These are phyloP conservation scores for Debaryomycetaceae sp. DNA, from an alignment of 1,139 yeast species.

Conservation along the genomic window DNA sequence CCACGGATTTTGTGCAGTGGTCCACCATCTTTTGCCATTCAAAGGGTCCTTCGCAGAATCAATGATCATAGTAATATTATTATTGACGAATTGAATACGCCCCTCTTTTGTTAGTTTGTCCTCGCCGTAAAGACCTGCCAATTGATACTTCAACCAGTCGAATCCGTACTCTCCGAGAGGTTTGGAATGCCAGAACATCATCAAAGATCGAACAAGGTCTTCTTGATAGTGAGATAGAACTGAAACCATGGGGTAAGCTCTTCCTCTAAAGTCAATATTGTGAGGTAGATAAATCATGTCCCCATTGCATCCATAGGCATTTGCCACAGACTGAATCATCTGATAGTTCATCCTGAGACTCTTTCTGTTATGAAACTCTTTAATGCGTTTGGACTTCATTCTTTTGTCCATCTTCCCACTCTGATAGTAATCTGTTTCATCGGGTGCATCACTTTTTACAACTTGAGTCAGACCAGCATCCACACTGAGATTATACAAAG, in stretches of 20 bases:
- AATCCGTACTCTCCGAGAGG: constrained; percentile 35
- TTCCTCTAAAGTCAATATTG: constrained; percentile 50
- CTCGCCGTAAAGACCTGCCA: constrained; percentile 34
- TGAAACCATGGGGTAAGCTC: constrained; percentile 41
- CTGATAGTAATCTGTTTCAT: background rate
- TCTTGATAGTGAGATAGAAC: constrained; percentile 34
- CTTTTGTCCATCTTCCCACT: constrained; percentile 3
- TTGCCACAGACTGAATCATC: constrained; percentile 19
- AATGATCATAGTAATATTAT: constrained; percentile 18
- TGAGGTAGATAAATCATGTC: constrained; percentile 41
- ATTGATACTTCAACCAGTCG: constrained; percentile 40
- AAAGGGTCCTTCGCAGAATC: constrained; percentile 30
- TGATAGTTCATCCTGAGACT: constrained; percentile 21
- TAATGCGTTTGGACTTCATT: constrained; percentile 2
- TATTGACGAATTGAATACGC: constrained; percentile 25
- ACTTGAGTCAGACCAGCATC: background rate
- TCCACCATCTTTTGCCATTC: constrained; percentile 32
- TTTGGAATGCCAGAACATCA: constrained; percentile 38
- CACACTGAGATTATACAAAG: constrained; percentile 1
- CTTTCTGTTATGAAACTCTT: constrained; percentile 14
- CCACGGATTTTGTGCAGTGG: constrained; percentile 39
- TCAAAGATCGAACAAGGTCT: constrained; percentile 31
- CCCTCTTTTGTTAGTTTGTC: constrained; percentile 23
- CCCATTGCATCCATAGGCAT: constrained; percentile 29
- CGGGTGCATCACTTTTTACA: background rate